phyloP scores from a whole-genome alignment of 2,329 filamentous ascomycete species.

The Paecilomyces fulvus region DNA sequence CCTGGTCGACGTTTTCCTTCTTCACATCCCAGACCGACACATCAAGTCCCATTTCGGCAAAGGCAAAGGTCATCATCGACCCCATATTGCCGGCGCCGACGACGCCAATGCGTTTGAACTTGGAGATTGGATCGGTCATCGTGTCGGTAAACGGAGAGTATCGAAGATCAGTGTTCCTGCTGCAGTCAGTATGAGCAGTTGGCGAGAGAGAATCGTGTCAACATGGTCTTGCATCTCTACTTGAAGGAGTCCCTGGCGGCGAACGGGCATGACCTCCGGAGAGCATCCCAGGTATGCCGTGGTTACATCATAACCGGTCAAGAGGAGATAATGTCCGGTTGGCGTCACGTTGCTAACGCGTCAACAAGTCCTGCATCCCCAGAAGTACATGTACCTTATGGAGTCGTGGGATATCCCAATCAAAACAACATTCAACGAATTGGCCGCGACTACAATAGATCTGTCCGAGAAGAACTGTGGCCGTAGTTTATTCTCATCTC shows the following conservation, averaged over 20 bases:
- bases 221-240: slow-evolving; percentile 3
- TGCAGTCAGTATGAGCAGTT: background rate
- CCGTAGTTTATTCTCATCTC: no score
- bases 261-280: slow-evolving; percentile 7
- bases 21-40: slow-evolving; percentile 33
- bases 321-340: background rate
- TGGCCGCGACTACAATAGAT: no score
- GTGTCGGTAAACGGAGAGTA: background rate
- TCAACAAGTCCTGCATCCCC: background rate
- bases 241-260: slow-evolving; percentile 12
- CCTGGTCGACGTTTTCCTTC: slow-evolving; percentile 24
- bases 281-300: background rate
- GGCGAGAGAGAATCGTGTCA: background rate
- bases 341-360: background rate
- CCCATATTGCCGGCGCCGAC: slow-evolving; percentile 36
- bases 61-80: slow-evolving; percentile 35
- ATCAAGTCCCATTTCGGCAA: slow-evolving; percentile 29
- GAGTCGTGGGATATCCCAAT: background rate
- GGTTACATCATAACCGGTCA: slow-evolving; percentile 3
- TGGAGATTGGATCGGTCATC: slow-evolving; percentile 14
- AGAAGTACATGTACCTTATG: background rate
- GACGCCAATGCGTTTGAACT: slow-evolving; percentile 30
- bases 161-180: background rate
- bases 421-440: background rate
- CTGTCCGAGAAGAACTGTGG: no score